Percentiles rank a stretch among this genome's conserved stretches.
Evolutionary conservation across 2,329 filamentous ascomycete species (phyloP).

Genomic region (Exophiala aquamarina): DNA sequence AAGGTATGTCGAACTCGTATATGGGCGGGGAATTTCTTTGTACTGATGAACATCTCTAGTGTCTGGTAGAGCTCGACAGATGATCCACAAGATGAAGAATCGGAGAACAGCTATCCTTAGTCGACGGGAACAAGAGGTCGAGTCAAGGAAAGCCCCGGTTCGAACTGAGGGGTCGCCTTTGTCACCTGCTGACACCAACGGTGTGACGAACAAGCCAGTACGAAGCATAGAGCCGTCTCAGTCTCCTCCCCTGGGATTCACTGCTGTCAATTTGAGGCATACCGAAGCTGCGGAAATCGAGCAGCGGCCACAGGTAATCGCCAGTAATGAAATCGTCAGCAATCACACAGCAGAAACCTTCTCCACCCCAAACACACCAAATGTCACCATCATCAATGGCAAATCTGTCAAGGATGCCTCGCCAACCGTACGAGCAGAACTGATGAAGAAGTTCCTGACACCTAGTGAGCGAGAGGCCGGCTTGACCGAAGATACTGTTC

Average conservation of each 20-base stretch:
- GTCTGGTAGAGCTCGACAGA: slow-evolving; percentile 69
- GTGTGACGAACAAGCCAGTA: slow-evolving; percentile 25
- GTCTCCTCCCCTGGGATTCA: slow-evolving; percentile 55
- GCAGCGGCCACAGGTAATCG: slow-evolving; percentile 1
- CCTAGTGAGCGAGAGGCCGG: slow-evolving; percentile 54
- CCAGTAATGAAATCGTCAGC: slow-evolving; percentile 1
- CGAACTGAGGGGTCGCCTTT: slow-evolving; percentile 21
- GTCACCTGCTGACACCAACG: slow-evolving; percentile 29
- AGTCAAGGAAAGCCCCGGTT: slow-evolving; percentile 23
- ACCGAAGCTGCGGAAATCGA: slow-evolving; percentile 28
- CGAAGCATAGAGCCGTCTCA: slow-evolving; percentile 34
- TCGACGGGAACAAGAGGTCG: slow-evolving; percentile 55
- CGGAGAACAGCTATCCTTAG: slow-evolving; percentile 71
- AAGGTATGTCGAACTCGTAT: slow-evolving; percentile 51
- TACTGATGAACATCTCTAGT: slow-evolving; percentile 42
- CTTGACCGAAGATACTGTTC: slow-evolving; percentile 22
- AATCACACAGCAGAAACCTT: slow-evolving; percentile 32
- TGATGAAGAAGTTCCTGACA: slow-evolving; percentile 64
- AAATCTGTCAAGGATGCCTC: slow-evolving; percentile 53
- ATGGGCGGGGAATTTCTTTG: neutral
- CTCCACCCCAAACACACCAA: slow-evolving; percentile 43
- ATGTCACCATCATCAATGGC: slow-evolving; percentile 49
- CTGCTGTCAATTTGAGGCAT: slow-evolving; percentile 58
- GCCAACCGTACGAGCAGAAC: slow-evolving; percentile 57
- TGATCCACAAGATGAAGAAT: slow-evolving; percentile 77